A percentile compares a stretch with the other conserved stretches of the same genome.
Conservation (phyloP, 805 yeast species). For the Nadsonia fulvescens region DNA sequence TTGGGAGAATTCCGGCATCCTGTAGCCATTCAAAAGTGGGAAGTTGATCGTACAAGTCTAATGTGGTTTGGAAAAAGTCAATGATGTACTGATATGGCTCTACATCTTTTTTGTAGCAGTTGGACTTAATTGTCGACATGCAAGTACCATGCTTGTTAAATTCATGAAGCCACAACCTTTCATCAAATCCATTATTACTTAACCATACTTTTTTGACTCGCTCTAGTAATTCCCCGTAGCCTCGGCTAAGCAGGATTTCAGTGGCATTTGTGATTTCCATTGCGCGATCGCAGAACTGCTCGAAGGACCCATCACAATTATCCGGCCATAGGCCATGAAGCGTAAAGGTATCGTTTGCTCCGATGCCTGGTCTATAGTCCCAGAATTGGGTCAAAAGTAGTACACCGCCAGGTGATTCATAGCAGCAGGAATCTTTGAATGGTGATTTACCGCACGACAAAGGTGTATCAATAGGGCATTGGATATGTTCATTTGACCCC, state of each 20-base stretch:
- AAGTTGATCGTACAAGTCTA: slow-evolving; percentile 35
- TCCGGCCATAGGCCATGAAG: slow-evolving; percentile 85
- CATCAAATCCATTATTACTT: slow-evolving; percentile 50
- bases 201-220: slow-evolving; percentile 55
- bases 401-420: slow-evolving; percentile 73
- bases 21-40: slow-evolving; percentile 53
- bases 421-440: slow-evolving; percentile 76
- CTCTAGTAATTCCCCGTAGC: slow-evolving; percentile 30
- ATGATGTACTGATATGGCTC: slow-evolving; percentile 28
- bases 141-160: slow-evolving; percentile 92
- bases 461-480: slow-evolving; percentile 19
- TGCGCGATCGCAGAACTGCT: slow-evolving; percentile 55
- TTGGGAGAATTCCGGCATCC: slow-evolving; percentile 58
- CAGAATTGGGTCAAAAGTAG: slow-evolving; percentile 79
- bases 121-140: slow-evolving; percentile 57
- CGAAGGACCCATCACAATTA: slow-evolving; percentile 65
- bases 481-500: slow-evolving; percentile 14
- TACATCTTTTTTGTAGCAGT: slow-evolving; percentile 33
- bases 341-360: slow-evolving; percentile 56
- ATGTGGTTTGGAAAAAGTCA: slow-evolving; percentile 50
- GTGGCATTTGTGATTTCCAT: slow-evolving; percentile 36
- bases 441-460: slow-evolving; percentile 14
- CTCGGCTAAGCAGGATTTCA: slow-evolving; percentile 24
- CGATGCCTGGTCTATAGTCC: slow-evolving; percentile 67
- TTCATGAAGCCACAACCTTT: slow-evolving; percentile 72